Evolutionary conservation across 2,329 filamentous ascomycete genomes (phyloP), one percentile per base, ranked within the genome.

Genomic region (Erysiphe pisi): DNA sequence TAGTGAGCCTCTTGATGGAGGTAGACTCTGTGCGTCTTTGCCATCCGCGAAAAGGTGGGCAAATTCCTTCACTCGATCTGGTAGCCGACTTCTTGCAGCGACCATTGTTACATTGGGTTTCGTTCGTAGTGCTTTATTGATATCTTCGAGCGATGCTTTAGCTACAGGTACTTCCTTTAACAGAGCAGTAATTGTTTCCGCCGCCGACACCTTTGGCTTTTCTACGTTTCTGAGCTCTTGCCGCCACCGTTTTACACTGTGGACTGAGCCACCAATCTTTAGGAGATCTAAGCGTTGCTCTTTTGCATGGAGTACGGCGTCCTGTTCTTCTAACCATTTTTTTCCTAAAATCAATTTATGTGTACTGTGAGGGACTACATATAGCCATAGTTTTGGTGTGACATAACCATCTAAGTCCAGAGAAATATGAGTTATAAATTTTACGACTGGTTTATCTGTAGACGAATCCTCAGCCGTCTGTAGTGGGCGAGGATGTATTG

Each of bases 391-490:
- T 8, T 47, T 49, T 4, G 36, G 16, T 1, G 68, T 73, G 22
- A 73, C 22, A n/a, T n/a, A 8, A 11, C 68, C 68, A 47, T 47
- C 68, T n/a, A 73, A n/a, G 25, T 73, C 68, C 16, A 73, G 31
- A 12, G 25, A 40, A 14, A 71, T 36, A 20, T 9, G 20, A 14
- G 65, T 71, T 20, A 40, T 40, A 12, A 8, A 47, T 47, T 49
- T 20, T 25, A 73, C 68, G 3, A 25, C 47, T 4, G 40, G 68
- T 18, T 36, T 68, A 18, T 68, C 31, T 16, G 9, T 68, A 28
- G 9, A 28, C 18, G 63, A 68, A 7, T 68, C 31, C 9, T 68
- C 63, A 12, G 63, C 22, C 22, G 63, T 68, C 18, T 68, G 22
- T 68, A 28, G 22, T 28, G 9, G 63, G 9, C 28, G 22, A 9